Base-by-base conservation (phyloP, 352 stramenopile species). In the Globisporangium splendens region DNA sequence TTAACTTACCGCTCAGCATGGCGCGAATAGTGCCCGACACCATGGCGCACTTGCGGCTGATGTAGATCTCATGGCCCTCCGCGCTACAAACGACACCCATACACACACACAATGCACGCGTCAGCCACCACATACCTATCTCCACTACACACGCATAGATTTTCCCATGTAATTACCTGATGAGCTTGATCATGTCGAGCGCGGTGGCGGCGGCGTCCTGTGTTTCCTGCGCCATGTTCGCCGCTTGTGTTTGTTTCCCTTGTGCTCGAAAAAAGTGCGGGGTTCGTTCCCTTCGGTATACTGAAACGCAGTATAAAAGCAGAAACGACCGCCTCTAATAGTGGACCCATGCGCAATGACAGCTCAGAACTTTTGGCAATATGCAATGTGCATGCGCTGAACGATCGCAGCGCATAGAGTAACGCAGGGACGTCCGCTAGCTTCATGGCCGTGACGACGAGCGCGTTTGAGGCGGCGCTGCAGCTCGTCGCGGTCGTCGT, bases 11-110 rank as follows among this genome's bases (percentile, higher is more conserved):
- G 59, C 96, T 96, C 39, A 99, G 76, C 96, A 99, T 99, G 17
- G 95, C 94, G 22, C 93, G 79, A 53, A 99, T 99, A 3, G 97
- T 99, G 28, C 91, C 95, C 8, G 92, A 98, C 38, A 98, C 86
- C 69, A 97, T 93, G 20, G 91, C 93, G 61, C 96, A 97, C 54
- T 97, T 90, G 58, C 88, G 83, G 63, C 91, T 97, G 47, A 98
- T 88, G 75, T 93, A 97, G 61, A 98, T 97, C 62, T 98, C 95
- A 56, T 98, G 93, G 35, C 92, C 94, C 71, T 98, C 95, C 8
- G 93, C 91, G 66, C 95, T 98, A 24, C 8, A 47, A 43, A 48
- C 8, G 14, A 22, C 28, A 35, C 10, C 28, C 33, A 51, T 28
- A 22, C 28, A 35, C 10, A 4, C 33, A 51, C 41, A 55, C 12